Conservation (phyloP, 345 rosid genomes). For the Eucalyptus erythrocorys region DNA sequence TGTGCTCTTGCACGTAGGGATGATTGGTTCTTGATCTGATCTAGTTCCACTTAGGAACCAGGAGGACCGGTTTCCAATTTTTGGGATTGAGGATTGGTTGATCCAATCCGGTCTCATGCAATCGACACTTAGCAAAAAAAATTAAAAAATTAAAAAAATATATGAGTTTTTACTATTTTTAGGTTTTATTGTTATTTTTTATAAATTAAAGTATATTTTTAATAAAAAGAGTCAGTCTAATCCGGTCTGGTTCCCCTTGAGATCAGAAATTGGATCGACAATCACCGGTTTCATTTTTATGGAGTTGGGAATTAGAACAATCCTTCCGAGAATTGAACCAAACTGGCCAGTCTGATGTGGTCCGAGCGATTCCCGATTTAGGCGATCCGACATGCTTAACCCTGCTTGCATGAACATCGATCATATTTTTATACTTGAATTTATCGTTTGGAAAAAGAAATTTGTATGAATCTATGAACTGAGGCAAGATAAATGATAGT, state of each 20-base stretch:
- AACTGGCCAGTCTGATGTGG: accelerated
- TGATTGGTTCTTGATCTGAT: too few species aligned
- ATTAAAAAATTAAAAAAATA: too few species aligned
- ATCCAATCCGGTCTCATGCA: accelerated
- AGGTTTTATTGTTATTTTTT: too few species aligned
- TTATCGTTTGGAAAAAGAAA: not conserved
- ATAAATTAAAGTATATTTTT: too few species aligned
- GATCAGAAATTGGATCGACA: too few species aligned
- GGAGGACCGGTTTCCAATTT: not conserved
- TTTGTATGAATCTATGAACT: not conserved
- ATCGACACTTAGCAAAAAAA: too few species aligned
- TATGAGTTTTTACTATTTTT: too few species aligned
- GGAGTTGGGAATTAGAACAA: accelerated
- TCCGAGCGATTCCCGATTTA: accelerated
- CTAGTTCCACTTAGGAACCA: accelerated
- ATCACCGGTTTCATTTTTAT: too few species aligned
- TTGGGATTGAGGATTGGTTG: not conserved
- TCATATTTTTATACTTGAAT: not conserved
- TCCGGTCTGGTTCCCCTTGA: accelerated
- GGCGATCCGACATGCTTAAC: accelerated
- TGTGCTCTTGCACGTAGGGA: not conserved
- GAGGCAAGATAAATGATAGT: not conserved
- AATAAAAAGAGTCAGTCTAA: too few species aligned
- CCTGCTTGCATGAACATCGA: accelerated
- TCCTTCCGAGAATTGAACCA: accelerated